phyloP scores from a whole-genome alignment of 2,329 filamentous ascomycete genomes.

The Septoria linicola region DNA sequence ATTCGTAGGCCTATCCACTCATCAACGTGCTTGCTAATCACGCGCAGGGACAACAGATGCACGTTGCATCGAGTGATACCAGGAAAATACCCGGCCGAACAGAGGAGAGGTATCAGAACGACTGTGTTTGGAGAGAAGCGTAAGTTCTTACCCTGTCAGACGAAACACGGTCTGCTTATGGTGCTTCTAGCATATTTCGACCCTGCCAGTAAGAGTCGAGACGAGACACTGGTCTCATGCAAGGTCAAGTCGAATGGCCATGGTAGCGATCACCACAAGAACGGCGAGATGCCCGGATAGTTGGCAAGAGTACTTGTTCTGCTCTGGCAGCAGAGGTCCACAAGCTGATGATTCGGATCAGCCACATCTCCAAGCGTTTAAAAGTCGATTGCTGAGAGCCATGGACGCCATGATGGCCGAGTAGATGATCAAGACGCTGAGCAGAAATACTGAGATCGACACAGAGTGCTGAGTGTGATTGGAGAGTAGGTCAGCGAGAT shows the following conservation, averaged over 20 bases:
- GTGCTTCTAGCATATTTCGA: neutral
- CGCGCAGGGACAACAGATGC: neutral
- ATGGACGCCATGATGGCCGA: too few species aligned
- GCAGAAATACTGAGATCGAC: too few species aligned
- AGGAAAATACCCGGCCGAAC: neutral
- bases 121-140: constrained; percentile 3
- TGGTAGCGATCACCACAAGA: neutral
- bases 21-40: neutral
- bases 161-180: neutral
- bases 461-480: too few species aligned
- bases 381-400: too few species aligned
- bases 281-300: too few species aligned
- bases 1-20: too few species aligned
- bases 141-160: neutral
- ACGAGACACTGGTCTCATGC: neutral
- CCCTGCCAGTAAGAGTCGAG: neutral
- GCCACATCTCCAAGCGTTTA: too few species aligned
- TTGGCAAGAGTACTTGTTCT: too few species aligned
- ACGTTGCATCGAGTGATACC: neutral
- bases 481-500: too few species aligned
- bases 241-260: neutral
- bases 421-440: too few species aligned
- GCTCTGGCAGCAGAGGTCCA: too few species aligned
- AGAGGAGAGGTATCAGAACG: neutral
- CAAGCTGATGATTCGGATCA: too few species aligned